Percentiles rank a stretch among this genome's conserved stretches.
These are phyloP conservation scores for Casuarina glauca DNA, from an alignment of 306 rosid species.

Conservation along the genomic window DNA sequence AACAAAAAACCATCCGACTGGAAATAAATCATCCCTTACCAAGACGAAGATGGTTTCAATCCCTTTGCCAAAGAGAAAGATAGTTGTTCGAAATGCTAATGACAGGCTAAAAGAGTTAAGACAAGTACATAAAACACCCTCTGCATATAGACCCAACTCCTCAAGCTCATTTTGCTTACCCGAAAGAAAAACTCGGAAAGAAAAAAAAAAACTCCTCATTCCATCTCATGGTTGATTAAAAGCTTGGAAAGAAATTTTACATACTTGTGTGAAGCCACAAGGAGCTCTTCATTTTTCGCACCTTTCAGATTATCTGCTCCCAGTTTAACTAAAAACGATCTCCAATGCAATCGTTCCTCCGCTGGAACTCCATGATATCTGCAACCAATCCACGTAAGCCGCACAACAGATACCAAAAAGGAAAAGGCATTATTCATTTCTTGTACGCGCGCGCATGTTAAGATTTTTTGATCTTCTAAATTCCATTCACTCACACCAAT, in stretches of 20 bases:
- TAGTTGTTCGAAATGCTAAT: not conserved
- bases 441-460: too few species aligned
- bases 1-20: not conserved
- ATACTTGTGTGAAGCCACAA: conserved; percentile 94
- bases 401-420: not conserved
- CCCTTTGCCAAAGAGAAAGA: not conserved
- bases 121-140: not conserved
- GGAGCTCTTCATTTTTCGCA: conserved; percentile 88
- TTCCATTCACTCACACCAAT: not conserved
- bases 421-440: not conserved
- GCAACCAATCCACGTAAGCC: not conserved
- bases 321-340: conserved; percentile 86
- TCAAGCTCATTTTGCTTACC: not conserved
- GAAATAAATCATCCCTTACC: not conserved
- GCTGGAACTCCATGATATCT: conserved; percentile 97
- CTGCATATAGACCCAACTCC: not conserved
- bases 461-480: not conserved
- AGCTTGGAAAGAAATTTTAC: conserved; percentile 15
- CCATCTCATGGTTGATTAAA: not conserved
- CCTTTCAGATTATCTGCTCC: conserved; percentile 97
- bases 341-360: conserved; percentile 95
- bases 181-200: not conserved
- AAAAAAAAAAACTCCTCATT: not conserved
- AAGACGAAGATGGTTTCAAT: not conserved
- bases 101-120: not conserved